A percentile compares a stretch with the other conserved stretches of the same genome.
phyloP scores from a whole-genome alignment of 345 rosid genomes.

The Syzygium oleosum region DNA sequence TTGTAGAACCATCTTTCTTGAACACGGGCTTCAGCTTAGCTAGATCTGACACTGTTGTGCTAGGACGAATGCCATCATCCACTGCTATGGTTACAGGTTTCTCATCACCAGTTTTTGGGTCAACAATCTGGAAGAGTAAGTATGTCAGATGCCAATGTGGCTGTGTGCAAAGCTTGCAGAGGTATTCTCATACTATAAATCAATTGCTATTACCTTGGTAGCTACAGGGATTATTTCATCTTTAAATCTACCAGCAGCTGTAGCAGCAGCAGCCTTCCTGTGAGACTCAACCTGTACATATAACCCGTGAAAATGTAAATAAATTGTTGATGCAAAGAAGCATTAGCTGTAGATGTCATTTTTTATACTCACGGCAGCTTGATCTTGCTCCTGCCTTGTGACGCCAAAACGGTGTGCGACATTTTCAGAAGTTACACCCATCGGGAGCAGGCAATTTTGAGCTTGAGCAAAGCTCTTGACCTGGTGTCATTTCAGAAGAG shows the following conservation, averaged over 20 bases:
- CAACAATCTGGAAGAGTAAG: constrained; percentile 45
- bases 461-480: constrained; percentile 69
- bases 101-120: constrained; percentile 82
- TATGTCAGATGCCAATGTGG: neutral
- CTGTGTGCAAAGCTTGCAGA: neutral
- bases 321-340: neutral
- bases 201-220: constrained; percentile 55
- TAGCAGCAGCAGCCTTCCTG: constrained; percentile 91
- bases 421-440: constrained; percentile 96
- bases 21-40: constrained; percentile 71
- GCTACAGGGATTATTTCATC: constrained; percentile 85
- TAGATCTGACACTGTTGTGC: constrained; percentile 53
- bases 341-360: neutral
- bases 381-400: constrained; percentile 91
- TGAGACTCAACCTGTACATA: constrained; percentile 74
- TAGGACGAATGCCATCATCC: constrained; percentile 91
- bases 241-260: constrained; percentile 73
- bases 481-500: constrained; percentile 16
- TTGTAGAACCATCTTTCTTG: constrained; percentile 82
- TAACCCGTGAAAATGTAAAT: neutral
- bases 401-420: constrained; percentile 84
- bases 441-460: constrained; percentile 83
- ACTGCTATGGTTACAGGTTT: constrained; percentile 57
- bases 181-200: neutral
- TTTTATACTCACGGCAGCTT: constrained; percentile 73